Base-by-base conservation (phyloP, 352 stramenopile species). In the Pythium aphanidermatum region DNA sequence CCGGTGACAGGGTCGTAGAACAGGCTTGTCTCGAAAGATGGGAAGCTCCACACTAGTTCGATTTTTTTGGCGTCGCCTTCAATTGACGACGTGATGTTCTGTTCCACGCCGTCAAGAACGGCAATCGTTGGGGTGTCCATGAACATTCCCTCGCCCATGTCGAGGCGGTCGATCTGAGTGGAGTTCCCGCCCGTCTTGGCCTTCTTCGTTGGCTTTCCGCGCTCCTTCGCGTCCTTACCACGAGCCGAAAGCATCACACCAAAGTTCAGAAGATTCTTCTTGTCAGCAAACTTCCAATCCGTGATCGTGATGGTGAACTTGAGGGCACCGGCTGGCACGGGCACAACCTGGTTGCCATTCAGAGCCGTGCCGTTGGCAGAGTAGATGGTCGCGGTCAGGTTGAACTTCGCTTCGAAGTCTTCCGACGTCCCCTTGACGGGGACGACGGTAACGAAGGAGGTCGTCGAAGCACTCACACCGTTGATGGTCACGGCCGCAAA, bases 1-100 rank as follows among this genome's bases (percentile, higher is more conserved):
- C 66, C 63, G n/a, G 71, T 46, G 7, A 82, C 70, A 2, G 70
- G 70, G 33, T 82, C 70, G 59, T 82, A 82, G 54, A 68, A 65
- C 12, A 82, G 39, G n/a, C 34, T 65, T 7, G 48, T 41, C 1
- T 11, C 49, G 40, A 73, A 82, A 11, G 24, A 38, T 31, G 70
- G 59, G 46, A 82, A 76, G 16, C 64, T 48, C 67, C 64, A 78
- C 17, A 66, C 35, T 30, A 68, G 70, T 30, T 68, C 47, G 1
- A 49, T 44, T 10, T 35, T 46, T 17, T 26, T 31, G n/a, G 8
- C 48, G 3, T 31, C 39, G 4, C 20, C 27, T 13, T 36, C 24
- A 2, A 61, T 39, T 1, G 58, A 56, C 9, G 66, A 67, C 19
- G 47, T 72, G 44, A 68, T 58, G 1, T 57, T 19, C 5, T 31